A percentile compares a stretch with the other conserved stretches of the same genome.
These are phyloP conservation scores for Volvariella volvacea DNA, from an alignment of 1,284 basidiomycete species.

Conservation along the genomic window DNA sequence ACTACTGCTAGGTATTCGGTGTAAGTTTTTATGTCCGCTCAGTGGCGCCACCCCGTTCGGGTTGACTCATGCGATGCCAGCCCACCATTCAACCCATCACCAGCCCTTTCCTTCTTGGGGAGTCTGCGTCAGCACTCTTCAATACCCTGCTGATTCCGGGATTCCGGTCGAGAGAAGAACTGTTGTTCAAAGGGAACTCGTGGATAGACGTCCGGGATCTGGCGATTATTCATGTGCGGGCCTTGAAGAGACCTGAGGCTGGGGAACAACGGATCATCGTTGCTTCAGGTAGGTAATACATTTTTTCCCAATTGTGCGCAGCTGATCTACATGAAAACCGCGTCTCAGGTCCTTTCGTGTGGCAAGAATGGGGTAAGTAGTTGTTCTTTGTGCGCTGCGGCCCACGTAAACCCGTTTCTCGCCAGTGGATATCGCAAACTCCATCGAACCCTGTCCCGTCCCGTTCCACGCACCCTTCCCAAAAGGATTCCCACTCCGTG, in stretches of 20 bases:
- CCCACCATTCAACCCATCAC: slow-evolving; percentile 2
- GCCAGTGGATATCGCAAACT: slow-evolving; percentile 7
- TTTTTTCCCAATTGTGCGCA: neutral
- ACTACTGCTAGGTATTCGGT: slow-evolving; percentile 27
- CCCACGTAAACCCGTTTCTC: neutral
- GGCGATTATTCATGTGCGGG: slow-evolving; percentile 19
- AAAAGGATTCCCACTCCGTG: neutral
- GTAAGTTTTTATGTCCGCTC: slow-evolving; percentile 11
- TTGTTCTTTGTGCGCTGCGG: neutral
- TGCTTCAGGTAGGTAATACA: slow-evolving; percentile 13
- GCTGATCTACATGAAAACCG: neutral
- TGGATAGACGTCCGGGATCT: slow-evolving; percentile 25
- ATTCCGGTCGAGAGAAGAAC: slow-evolving; percentile 8
- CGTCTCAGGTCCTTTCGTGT: slow-evolving; percentile 6
- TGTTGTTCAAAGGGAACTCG: slow-evolving; percentile 11
- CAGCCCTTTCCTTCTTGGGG: slow-evolving; percentile 1
- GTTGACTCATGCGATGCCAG: neutral
- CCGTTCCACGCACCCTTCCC: slow-evolving; percentile 2
- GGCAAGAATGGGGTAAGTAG: slow-evolving; percentile 12
- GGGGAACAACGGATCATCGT: slow-evolving; percentile 25
- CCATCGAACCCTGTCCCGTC: slow-evolving; percentile 3
- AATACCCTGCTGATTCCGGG: slow-evolving; percentile 4
- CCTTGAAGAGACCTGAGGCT: slow-evolving; percentile 20
- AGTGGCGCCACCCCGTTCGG: neutral
- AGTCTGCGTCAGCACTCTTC: slow-evolving; percentile 1